Evolutionary conservation across 805 yeast species (phyloP).

Genomic region (Candida berthetii): DNA sequence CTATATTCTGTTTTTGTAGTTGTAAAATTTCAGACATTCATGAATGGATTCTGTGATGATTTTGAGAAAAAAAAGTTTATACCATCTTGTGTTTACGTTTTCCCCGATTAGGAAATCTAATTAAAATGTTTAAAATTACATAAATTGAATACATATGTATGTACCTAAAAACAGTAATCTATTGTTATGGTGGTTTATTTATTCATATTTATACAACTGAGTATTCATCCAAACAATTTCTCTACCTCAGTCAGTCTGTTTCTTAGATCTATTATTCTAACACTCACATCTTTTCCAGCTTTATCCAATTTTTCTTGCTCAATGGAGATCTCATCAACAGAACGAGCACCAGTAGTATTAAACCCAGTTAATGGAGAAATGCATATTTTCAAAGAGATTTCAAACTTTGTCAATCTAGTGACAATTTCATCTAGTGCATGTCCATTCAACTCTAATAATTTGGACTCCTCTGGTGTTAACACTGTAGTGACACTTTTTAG

Average conservation of each 20-base stretch:
- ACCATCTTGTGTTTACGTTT: not conserved
- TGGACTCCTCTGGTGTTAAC: not conserved
- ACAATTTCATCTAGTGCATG: not conserved
- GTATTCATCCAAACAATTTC: not conserved
- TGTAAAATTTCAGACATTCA: too few species aligned
- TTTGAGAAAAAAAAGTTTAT: not conserved
- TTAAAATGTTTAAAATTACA: not conserved
- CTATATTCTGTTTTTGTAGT: not conserved
- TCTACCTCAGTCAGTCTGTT: not conserved
- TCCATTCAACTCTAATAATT: not conserved
- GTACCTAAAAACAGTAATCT: too few species aligned
- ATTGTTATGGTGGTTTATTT: too few species aligned
- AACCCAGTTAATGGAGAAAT: not conserved
- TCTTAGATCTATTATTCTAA: not conserved
- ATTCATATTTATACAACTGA: too few species aligned
- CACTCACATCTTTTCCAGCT: not conserved
- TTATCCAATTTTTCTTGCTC: not conserved
- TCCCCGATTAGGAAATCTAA: not conserved
- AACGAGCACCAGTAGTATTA: not conserved
- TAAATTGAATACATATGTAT: too few species aligned
- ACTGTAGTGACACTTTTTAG: conserved; percentile 1
- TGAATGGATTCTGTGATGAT: not conserved
- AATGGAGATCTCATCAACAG: conserved; percentile 1
- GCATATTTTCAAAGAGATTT: not conserved
- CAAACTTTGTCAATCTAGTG: not conserved